Conservation (phyloP, 345 rosid species). For the Balakata baccata region DNA sequence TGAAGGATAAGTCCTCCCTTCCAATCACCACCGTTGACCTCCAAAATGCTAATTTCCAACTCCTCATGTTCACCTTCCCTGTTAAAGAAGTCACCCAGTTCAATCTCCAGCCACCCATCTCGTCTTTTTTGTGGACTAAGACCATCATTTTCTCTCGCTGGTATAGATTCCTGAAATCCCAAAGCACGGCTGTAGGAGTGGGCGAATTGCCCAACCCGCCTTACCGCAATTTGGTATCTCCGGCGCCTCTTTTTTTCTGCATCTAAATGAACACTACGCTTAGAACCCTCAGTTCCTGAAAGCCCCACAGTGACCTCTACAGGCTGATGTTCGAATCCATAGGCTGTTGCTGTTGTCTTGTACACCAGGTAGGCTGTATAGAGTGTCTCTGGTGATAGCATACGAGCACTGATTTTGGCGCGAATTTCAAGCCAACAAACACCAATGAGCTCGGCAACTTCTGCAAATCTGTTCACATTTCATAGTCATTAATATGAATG, state of each 20-base stretch:
- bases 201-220: conserved; percentile 13
- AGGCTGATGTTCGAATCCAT: conserved; percentile 40
- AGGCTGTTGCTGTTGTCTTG: conserved; percentile 12
- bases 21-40: conserved; percentile 41
- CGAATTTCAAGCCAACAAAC: conserved; percentile 55
- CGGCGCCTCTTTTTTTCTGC: background rate
- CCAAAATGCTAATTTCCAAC: conserved; percentile 42
- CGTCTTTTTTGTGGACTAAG: conserved; percentile 38
- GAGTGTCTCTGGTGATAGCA: conserved; percentile 40
- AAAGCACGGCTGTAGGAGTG: background rate
- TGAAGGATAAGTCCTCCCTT: conserved; percentile 56
- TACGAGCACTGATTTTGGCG: conserved; percentile 30
- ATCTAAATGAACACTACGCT: conserved; percentile 21
- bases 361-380: conserved; percentile 51
- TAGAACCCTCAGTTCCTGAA: conserved; percentile 20
- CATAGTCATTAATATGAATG: background rate
- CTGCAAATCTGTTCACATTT: conserved; percentile 33
- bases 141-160: background rate
- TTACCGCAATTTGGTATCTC: background rate
- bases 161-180: background rate
- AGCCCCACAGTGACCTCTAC: conserved; percentile 35
- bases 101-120: conserved; percentile 68
- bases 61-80: conserved; percentile 33
- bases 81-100: conserved; percentile 47
- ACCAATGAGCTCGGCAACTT: conserved; percentile 45